These are phyloP conservation scores for Coniochaeta hoffmannii DNA, from an alignment of 2,329 filamentous ascomycete species.

Conservation along the genomic window DNA sequence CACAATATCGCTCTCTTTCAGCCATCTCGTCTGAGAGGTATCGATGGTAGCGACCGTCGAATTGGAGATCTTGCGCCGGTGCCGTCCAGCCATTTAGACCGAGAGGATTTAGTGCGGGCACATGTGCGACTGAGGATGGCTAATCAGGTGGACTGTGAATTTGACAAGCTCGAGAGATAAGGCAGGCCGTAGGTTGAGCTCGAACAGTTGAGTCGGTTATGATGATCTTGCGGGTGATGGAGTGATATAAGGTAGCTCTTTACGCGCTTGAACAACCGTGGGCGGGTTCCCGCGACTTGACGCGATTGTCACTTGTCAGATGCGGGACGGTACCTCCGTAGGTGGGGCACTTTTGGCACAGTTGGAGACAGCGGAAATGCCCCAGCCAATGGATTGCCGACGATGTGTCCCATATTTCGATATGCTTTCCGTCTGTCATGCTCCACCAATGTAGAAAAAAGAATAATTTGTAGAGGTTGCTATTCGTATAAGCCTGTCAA, in stretches of 20 bases:
- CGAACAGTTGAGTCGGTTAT: not conserved
- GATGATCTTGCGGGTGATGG: not conserved
- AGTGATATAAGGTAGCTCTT: not conserved
- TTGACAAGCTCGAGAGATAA: not conserved
- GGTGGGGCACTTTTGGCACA: not conserved
- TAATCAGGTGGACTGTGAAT: not conserved
- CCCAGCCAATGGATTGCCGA: not conserved
- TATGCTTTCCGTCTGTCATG: not conserved
- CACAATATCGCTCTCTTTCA: constrained; percentile 27
- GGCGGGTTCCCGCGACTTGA: not conserved
- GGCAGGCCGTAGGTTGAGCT: not conserved
- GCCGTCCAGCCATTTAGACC: constrained; percentile 18
- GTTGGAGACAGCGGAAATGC: not conserved
- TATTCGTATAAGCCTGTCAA: not conserved
- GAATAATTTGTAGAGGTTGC: not conserved
- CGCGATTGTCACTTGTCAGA: not conserved
- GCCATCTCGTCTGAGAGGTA: constrained; percentile 21
- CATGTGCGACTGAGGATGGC: not conserved
- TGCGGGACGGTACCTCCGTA: too few relatives aligned
- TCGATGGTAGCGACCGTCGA: constrained; percentile 38
- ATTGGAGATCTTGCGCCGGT: constrained; percentile 32
- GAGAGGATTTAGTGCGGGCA: not conserved
- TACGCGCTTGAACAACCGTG: not conserved
- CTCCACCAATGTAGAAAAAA: not conserved
- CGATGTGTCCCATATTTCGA: too few relatives aligned